Conservation (phyloP, 2,329 filamentous ascomycete genomes). For the Colletotrichum tanaceti region DNA sequence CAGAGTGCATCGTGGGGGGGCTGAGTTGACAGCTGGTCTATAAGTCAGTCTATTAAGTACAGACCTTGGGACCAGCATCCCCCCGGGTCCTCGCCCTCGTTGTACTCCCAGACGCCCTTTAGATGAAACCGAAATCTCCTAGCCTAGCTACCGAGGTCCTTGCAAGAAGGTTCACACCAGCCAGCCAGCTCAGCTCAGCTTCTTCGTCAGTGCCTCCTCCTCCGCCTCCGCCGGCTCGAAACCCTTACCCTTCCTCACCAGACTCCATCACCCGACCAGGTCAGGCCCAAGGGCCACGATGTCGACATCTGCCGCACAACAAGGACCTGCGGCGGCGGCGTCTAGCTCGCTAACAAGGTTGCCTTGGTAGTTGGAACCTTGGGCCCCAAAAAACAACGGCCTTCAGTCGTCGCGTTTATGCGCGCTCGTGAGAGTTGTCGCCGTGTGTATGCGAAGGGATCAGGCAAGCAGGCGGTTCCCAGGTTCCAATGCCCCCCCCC, state of each 20-base stretch:
- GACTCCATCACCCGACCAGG: not conserved
- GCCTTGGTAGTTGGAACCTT: not conserved
- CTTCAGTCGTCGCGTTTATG: slow-evolving; percentile 25
- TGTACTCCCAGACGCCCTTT: not conserved
- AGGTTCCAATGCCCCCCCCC: no score
- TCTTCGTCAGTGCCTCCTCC: slow-evolving; percentile 10
- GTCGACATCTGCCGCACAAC: slow-evolving; percentile 10
- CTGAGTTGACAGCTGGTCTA: no score
- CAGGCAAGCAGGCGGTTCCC: no score
- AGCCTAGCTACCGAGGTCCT: slow-evolving; percentile 23
- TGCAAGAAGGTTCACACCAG: no score
- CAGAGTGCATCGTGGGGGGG: not conserved
- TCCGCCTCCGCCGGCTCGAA: not conserved
- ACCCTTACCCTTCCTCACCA: no score
- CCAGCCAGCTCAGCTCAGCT: slow-evolving; percentile 12
- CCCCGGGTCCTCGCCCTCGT: not conserved
- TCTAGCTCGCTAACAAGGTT: slow-evolving; percentile 37
- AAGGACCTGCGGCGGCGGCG: slow-evolving; percentile 12
- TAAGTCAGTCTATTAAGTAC: no score
- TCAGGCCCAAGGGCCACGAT: slow-evolving; percentile 6
- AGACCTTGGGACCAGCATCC: not conserved
- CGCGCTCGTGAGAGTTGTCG: not conserved
- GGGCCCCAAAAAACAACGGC: not conserved
- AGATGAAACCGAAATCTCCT: slow-evolving; percentile 32
- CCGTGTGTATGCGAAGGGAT: no score